Percentiles rank a stretch among this genome's conserved stretches.
These are phyloP conservation scores for Salvia hispanica DNA, from an alignment of 257 asterid genomes.

Conservation along the genomic window DNA sequence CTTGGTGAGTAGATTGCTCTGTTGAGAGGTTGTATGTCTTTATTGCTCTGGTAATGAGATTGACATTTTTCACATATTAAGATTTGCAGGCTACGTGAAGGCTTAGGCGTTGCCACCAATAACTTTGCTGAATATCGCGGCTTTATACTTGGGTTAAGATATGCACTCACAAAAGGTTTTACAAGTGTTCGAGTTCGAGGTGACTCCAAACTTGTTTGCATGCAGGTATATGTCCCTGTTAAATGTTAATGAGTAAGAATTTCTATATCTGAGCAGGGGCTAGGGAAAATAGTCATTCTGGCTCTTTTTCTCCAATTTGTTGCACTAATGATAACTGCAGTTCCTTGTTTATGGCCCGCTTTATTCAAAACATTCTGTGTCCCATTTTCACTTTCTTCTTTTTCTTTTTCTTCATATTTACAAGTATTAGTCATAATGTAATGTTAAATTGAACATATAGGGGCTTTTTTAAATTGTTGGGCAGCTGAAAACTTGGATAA, in stretches of 20 bases:
- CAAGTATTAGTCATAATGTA: too few species aligned
- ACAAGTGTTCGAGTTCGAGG: conserved; percentile 90
- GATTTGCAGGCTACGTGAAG: conserved; percentile 92
- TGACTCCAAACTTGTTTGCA: conserved; percentile 96
- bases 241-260: not conserved
- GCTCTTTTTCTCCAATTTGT: not conserved
- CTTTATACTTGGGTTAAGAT: conserved; percentile 82
- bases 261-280: not conserved
- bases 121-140: conserved; percentile 95
- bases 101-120: conserved; percentile 88
- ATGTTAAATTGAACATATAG: not conserved
- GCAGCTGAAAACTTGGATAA: too few species aligned
- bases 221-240: conserved; percentile 67
- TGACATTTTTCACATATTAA: conserved; percentile 39
- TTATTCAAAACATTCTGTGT: conserved; percentile 12
- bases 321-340: not conserved
- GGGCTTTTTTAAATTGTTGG: not conserved
- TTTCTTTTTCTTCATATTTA: too few species aligned
- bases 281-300: not conserved
- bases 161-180: conserved; percentile 82
- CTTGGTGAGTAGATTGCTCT: conserved; percentile 47
- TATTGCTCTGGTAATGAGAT: conserved; percentile 17
- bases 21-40: conserved; percentile 1
- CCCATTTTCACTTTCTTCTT: not conserved
- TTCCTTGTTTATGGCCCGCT: conserved; percentile 5